These are phyloP conservation scores for Geosmithia flava DNA, from an alignment of 2,329 filamentous ascomycete species.

Conservation along the genomic window DNA sequence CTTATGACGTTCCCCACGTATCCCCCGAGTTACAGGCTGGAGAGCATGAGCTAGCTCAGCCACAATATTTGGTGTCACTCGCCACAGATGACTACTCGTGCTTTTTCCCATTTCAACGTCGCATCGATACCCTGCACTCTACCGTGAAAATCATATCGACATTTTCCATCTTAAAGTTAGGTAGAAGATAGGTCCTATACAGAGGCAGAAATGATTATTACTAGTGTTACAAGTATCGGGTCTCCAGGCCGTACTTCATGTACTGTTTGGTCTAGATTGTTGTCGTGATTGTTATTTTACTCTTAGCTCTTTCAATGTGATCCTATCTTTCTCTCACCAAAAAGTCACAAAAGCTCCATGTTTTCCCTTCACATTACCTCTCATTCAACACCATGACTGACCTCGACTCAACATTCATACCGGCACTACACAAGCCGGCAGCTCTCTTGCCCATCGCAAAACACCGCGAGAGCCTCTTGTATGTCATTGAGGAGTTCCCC, in stretches of 20 bases:
- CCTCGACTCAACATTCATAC: constrained; percentile 52
- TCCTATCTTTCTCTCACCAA: not conserved
- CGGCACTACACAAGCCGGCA: constrained; percentile 75
- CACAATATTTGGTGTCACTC: not conserved
- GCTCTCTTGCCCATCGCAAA: constrained; percentile 77
- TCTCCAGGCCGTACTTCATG: no score
- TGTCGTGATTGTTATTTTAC: not conserved
- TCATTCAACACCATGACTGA: constrained; percentile 33
- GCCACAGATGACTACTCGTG: no score
- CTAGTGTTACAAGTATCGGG: no score
- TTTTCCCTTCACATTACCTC: no score
- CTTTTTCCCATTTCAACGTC: no score
- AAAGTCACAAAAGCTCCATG: not conserved
- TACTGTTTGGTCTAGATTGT: no score
- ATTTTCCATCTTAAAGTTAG: no score
- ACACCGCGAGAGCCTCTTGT: constrained; percentile 68
- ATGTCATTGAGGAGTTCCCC: constrained; percentile 71
- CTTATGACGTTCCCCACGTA: constrained; percentile 25
- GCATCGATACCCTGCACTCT: no score
- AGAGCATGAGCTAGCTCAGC: not conserved
- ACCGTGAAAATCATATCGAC: no score
- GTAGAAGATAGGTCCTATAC: no score
- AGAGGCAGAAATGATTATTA: no score
- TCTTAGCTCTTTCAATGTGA: not conserved
- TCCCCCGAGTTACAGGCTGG: not conserved